phyloP scores from a whole-genome alignment of 306 rosid genomes.

The Fragaria iinumae region DNA sequence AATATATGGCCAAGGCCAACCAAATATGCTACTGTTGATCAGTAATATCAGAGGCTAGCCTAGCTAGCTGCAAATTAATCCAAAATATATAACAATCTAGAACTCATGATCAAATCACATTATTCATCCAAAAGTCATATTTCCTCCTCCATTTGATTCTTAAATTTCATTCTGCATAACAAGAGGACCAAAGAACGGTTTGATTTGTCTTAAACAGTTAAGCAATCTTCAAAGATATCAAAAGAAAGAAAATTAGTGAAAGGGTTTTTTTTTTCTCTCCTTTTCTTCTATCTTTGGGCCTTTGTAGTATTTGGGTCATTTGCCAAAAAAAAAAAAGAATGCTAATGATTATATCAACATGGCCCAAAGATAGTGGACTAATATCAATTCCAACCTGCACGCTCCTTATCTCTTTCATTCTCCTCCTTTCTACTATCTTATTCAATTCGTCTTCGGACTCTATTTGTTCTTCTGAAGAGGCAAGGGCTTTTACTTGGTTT shows the following conservation, averaged over 20 bases:
- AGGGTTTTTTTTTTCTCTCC: no score
- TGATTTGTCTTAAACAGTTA: no score
- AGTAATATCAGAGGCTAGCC: not conserved
- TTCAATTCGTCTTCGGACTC: not conserved
- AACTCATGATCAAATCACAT: not conserved
- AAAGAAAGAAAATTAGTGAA: no score
- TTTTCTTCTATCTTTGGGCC: not conserved
- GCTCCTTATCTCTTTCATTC: not conserved
- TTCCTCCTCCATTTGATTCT: no score
- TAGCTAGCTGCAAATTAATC: not conserved
- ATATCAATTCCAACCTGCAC: not conserved
- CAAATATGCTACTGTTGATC: not conserved
- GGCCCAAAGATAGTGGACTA: not conserved
- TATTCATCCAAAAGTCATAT: not conserved
- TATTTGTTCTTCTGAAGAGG: not conserved
- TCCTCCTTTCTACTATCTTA: not conserved
- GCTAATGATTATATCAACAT: not conserved
- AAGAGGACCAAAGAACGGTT: no score
- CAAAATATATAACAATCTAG: not conserved
- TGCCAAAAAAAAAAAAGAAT: not conserved
- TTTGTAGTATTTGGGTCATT: not conserved
- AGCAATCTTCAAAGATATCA: no score
- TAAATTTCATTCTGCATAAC: no score
- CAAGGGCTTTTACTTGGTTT: not conserved
- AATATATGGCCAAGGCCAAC: slow-evolving; percentile 1